Conservation (phyloP, 345 rosid genomes). For the Turritis glabra region DNA sequence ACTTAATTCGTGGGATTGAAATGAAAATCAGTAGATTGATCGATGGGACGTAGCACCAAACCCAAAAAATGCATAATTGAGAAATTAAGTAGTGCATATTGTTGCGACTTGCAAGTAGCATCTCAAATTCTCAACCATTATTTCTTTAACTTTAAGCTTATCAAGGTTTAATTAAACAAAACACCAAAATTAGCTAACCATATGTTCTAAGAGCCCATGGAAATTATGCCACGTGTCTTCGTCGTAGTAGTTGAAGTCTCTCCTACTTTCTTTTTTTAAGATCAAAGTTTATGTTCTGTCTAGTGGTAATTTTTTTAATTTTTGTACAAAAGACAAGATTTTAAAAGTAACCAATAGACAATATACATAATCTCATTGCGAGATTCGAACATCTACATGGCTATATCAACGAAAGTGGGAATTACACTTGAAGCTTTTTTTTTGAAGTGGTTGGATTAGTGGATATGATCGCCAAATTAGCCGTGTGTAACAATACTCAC, state of each 20-base stretch:
- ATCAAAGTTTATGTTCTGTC: slow-evolving; percentile 12
- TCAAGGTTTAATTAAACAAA: slow-evolving; percentile 29
- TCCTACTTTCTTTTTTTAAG: not conserved
- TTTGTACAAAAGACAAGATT: not conserved
- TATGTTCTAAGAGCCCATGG: slow-evolving; percentile 25
- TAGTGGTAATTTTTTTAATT: not conserved
- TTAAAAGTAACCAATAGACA: slow-evolving; percentile 11
- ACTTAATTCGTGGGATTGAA: not conserved
- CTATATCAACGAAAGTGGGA: not conserved
- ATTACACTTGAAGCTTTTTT: not conserved
- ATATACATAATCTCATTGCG: not conserved
- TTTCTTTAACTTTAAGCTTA: slow-evolving; percentile 2
- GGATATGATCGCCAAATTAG: not conserved
- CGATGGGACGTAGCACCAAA: slow-evolving; percentile 37
- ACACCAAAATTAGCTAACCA: slow-evolving; percentile 35
- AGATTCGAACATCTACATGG: slow-evolving; percentile 12
- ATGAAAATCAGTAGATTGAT: slow-evolving; percentile 1
- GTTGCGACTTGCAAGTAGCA: slow-evolving; percentile 31
- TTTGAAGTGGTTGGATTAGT: not conserved
- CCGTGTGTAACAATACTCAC: slow-evolving; percentile 1
- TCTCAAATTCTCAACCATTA: slow-evolving; percentile 16
- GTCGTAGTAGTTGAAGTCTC: slow-evolving; percentile 11
- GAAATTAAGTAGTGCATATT: not conserved
- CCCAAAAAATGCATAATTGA: not conserved
- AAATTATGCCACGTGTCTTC: slow-evolving; percentile 29